Evolutionary conservation across 352 stramenopile species (phyloP).

Genomic region (Peronospora destructor): DNA sequence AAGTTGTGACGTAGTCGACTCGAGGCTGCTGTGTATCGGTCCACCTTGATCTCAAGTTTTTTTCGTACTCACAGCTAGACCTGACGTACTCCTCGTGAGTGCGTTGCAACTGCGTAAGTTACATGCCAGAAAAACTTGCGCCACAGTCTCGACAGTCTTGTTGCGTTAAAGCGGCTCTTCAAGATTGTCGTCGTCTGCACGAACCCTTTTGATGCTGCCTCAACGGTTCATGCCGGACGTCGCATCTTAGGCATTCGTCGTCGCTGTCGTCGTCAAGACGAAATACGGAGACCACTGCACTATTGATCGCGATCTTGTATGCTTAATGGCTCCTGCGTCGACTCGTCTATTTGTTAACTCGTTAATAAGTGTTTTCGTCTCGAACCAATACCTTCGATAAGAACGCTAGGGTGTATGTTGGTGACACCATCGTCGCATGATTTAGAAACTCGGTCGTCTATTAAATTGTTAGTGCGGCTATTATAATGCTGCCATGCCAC

Average conservation of each 20-base stretch:
- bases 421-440: conserved; percentile 9
- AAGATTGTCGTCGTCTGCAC: conserved; percentile 8
- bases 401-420: conserved; percentile 14
- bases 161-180: conserved; percentile 7
- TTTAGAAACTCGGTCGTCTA: neutral
- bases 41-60: conserved; percentile 56
- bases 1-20: conserved; percentile 13
- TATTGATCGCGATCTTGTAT: conserved; percentile 6
- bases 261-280: conserved; percentile 12
- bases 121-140: conserved; percentile 22
- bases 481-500: conserved; percentile 6
- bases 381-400: conserved; percentile 22
- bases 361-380: neutral
- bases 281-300: neutral
- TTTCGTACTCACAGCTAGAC: conserved; percentile 71
- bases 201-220: conserved; percentile 10
- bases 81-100: conserved; percentile 70
- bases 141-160: conserved; percentile 9
- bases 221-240: conserved; percentile 7
- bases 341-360: conserved; percentile 11
- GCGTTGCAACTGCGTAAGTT: conserved; percentile 47
- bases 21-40: conserved; percentile 29
- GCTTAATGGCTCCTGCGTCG: conserved; percentile 8
- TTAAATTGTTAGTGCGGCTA: conserved; percentile 8
- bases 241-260: conserved; percentile 14